Evolutionary conservation across 1,284 basidiomycete species (phyloP).

Genomic region (Mycena citricolor): DNA sequence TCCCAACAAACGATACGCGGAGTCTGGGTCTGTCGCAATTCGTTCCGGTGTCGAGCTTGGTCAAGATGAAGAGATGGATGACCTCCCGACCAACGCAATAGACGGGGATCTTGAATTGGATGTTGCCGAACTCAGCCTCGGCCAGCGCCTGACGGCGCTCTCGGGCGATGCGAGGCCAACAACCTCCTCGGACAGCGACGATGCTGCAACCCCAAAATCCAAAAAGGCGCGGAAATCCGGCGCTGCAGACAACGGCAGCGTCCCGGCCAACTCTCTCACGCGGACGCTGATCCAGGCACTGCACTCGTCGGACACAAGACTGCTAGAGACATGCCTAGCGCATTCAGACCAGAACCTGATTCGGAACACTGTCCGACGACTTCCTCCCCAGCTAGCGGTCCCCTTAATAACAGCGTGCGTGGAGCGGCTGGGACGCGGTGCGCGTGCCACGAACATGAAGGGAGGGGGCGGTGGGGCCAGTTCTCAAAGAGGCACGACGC

Average conservation of each 20-base stretch:
- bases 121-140: conserved; percentile 86
- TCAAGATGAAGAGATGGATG: conserved; percentile 58
- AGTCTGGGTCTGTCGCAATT: conserved; percentile 59
- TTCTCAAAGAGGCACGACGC: conserved; percentile 80
- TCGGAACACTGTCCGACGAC: conserved; percentile 82
- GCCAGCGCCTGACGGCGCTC: conserved; percentile 79
- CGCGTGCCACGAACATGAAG: conserved; percentile 68
- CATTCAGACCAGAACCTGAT: conserved; percentile 85
- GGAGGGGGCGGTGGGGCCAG: conserved; percentile 83
- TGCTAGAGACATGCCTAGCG: conserved; percentile 86
- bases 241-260: conserved; percentile 40
- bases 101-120: conserved; percentile 80
- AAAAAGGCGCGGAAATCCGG: conserved; percentile 28
- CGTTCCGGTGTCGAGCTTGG: conserved; percentile 63
- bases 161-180: conserved; percentile 44
- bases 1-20: conserved; percentile 62
- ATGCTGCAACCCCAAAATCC: conserved; percentile 33
- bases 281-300: conserved; percentile 95
- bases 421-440: conserved; percentile 83
- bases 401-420: conserved; percentile 88
- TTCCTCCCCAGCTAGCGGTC: conserved; percentile 89
- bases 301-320: conserved; percentile 88
- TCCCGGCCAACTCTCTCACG: conserved; percentile 87
- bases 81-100: conserved; percentile 45
- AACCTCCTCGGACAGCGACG: conserved; percentile 48